A percentile compares a stretch with the other conserved stretches of the same genome.
Evolutionary conservation across 352 stramenopile species (phyloP).

Genomic region (Pythium insidiosum): DNA sequence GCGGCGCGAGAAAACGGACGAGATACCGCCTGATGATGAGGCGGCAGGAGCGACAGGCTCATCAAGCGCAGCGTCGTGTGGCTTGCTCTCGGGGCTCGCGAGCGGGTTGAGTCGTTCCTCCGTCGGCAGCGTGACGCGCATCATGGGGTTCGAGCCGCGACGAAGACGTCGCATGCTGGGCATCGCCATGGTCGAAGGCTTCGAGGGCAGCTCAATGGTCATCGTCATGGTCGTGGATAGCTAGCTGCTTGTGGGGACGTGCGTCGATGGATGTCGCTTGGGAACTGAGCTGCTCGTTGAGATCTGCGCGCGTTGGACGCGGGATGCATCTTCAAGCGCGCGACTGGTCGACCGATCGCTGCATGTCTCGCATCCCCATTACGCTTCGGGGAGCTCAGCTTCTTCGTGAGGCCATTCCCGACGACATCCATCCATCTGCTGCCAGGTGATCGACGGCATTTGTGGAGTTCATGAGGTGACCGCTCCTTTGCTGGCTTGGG

Average conservation of each 20-base stretch:
- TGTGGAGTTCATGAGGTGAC: no score
- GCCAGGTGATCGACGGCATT: no score
- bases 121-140: constrained; percentile 16
- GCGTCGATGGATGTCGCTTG: constrained; percentile 4
- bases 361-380: no score
- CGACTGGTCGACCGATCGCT: no score
- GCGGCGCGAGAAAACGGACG: constrained; percentile 17
- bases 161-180: constrained; percentile 8
- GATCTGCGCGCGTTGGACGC: no score
- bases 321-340: no score
- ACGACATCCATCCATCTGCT: no score
- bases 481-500: no score
- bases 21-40: constrained; percentile 4
- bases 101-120: constrained; percentile 15
- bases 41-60: not conserved
- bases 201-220: constrained; percentile 10
- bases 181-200: not conserved
- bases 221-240: no score
- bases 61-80: not conserved
- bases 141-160: constrained; percentile 15
- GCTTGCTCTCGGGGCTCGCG: constrained; percentile 10
- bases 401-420: no score
- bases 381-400: no score
- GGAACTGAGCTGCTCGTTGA: no score
- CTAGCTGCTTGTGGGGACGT: constrained; percentile 8